These are phyloP conservation scores for Colletotrichum filicis DNA, from an alignment of 2,329 filamentous ascomycete species.

Conservation along the genomic window DNA sequence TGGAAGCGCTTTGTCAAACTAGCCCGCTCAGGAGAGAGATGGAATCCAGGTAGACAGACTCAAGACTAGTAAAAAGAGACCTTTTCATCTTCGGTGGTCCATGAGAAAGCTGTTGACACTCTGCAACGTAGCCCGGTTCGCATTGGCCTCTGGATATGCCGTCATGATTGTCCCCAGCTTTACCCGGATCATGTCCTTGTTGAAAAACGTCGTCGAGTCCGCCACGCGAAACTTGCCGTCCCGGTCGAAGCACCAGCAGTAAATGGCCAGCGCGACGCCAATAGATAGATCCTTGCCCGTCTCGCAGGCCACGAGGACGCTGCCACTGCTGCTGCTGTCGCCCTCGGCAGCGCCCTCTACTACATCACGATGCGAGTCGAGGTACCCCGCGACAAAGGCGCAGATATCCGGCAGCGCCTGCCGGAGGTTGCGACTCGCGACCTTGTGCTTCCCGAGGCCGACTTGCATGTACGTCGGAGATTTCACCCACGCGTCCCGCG, in stretches of 20 bases:
- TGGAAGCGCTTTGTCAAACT: not conserved
- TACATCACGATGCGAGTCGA: constrained; percentile 39
- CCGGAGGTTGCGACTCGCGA: constrained; percentile 86
- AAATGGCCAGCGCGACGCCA: constrained; percentile 78
- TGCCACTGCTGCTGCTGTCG: not conserved
- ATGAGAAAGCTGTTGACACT: constrained; percentile 93
- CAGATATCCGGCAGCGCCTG: constrained; percentile 73
- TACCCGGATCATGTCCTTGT: constrained; percentile 81
- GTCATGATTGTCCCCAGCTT: constrained; percentile 86
- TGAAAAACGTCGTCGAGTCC: constrained; percentile 54
- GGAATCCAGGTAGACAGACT: constrained; percentile 15
- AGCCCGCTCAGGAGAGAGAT: not conserved
- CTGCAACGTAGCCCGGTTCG: constrained; percentile 85
- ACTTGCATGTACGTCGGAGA: constrained; percentile 61
- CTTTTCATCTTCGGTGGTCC: constrained; percentile 55
- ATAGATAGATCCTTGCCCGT: constrained; percentile 85
- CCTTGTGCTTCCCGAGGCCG: constrained; percentile 76
- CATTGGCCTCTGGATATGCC: constrained; percentile 82
- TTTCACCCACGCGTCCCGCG: constrained; percentile 53
- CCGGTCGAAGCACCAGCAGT: constrained; percentile 79
- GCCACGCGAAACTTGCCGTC: constrained; percentile 58
- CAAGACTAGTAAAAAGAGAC: not conserved
- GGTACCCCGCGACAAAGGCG: constrained; percentile 59
- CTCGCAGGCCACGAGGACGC: constrained; percentile 74
- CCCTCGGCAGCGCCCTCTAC: not conserved